Evolutionary conservation across 345 rosid species (phyloP), one percentile per base, ranked within the genome.

Genomic region (Gossypium thurberi): DNA sequence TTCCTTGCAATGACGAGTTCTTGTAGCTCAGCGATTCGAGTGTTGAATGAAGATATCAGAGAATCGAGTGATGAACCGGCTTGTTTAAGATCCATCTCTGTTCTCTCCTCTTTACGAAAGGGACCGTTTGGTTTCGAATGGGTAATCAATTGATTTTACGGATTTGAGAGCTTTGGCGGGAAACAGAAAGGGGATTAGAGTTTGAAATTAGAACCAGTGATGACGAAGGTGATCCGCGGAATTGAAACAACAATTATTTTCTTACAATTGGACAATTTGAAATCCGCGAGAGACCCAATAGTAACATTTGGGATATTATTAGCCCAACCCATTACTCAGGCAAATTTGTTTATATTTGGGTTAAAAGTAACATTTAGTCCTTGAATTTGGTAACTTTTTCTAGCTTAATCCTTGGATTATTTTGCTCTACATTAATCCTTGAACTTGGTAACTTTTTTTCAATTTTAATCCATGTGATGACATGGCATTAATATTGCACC

Each of bases 1-100:
- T 95, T 92, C 15, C 98, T 80, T 33, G 86, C 98, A 74, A 95
- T 91, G 18, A 91, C 96, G 85, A 95, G 94, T 74, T 92, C 91
- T 74, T 95, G 94, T 20, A 92, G 84, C 82, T 89, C 94, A 21
- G 87, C 75, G 73, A 92, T 87, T 23, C 94, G 88, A 71, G 88
- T 74, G 73, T 88, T 85, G 75, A 95, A 91, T 13, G 96, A 82
- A 57, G 84, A 75, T 1, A 90, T 85, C 70, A 95, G 80, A 47
- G 87, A 81, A 76, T 92, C 97, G 8, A 92, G 85, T 33, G 92
- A 80, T 8, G 91, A 76, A 48, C 95, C 97, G 9, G 90, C 91
- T 75, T 88, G 81, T 73, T 85, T 85, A 72, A 28, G 81, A n/a
- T 87, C 97, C 97, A 88, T 90, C 57, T 59, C 70, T 57, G 69